A percentile compares a stretch with the other conserved stretches of the same genome.
phyloP scores from a whole-genome alignment of 2,329 filamentous ascomycete species.

The Colletotrichum sp. region DNA sequence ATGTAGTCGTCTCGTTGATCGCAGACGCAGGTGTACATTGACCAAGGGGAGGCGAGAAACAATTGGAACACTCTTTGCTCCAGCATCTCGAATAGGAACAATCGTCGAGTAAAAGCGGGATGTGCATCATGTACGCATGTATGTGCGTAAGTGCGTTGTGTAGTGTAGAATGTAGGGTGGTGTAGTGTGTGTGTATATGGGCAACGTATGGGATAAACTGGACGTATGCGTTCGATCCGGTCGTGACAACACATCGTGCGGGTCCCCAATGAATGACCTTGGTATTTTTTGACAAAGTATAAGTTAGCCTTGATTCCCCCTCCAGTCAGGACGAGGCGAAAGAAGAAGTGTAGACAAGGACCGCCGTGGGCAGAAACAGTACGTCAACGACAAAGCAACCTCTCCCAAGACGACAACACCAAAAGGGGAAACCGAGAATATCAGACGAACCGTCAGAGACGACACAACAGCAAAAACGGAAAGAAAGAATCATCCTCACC shows the following conservation, averaged over 20 bases:
- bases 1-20: neutral
- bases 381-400: neutral
- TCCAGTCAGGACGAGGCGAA: neutral
- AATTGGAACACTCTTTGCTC: neutral
- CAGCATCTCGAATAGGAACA: neutral
- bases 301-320: slow-evolving; percentile 40
- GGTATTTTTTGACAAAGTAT: slow-evolving; percentile 35
- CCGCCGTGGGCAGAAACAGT: neutral
- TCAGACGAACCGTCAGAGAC: neutral
- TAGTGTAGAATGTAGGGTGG: slow-evolving; percentile 2
- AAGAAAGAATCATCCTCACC: neutral
- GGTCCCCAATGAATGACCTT: slow-evolving; percentile 8
- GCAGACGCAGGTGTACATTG: neutral
- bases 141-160: slow-evolving; percentile 4
- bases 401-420: neutral
- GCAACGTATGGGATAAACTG: slow-evolving; percentile 8
- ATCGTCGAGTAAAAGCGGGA: neutral
- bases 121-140: neutral
- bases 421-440: neutral
- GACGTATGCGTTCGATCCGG: neutral
- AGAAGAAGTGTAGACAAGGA: slow-evolving; percentile 2
- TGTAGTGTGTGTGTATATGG: slow-evolving; percentile 27
- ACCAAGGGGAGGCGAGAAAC: neutral
- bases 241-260: slow-evolving; percentile 23
- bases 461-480: neutral